These are phyloP conservation scores for Magnusiomyces ingens DNA, from an alignment of 1,139 yeast genomes.

Conservation along the genomic window DNA sequence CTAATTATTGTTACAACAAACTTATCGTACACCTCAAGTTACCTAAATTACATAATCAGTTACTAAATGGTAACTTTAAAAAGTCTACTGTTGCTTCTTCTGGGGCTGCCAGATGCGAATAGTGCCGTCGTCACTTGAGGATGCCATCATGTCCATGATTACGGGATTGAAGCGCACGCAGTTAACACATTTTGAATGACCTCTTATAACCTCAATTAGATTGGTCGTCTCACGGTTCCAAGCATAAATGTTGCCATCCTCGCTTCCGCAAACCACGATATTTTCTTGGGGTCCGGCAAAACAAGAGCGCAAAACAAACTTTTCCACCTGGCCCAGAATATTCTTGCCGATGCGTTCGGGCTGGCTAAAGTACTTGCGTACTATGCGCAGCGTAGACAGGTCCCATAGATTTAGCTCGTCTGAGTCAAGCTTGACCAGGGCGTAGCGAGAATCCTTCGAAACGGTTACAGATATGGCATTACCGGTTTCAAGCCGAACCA, in stretches of 20 bases:
- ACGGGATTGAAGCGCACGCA: slow-evolving; percentile 66
- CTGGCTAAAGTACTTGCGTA: slow-evolving; percentile 64
- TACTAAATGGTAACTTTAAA: too few species aligned
- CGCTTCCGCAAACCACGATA: slow-evolving; percentile 73
- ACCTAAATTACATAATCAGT: too few species aligned
- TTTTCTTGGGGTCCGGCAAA: slow-evolving; percentile 68
- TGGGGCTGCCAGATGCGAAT: slow-evolving; percentile 14
- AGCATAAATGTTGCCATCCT: slow-evolving; percentile 69
- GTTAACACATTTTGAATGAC: slow-evolving; percentile 61
- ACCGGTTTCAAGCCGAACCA: slow-evolving; percentile 36
- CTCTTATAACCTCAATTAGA: slow-evolving; percentile 53
- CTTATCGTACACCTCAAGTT: too few species aligned
- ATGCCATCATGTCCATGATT: slow-evolving; percentile 53
- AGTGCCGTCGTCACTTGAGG: slow-evolving; percentile 54
- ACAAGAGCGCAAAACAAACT: slow-evolving; percentile 67
- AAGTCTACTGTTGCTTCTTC: too few species aligned
- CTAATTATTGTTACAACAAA: too few species aligned
- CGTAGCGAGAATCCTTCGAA: slow-evolving; percentile 40
- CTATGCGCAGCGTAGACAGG: slow-evolving; percentile 42
- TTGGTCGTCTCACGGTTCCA: slow-evolving; percentile 78
- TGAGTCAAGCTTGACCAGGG: slow-evolving; percentile 62
- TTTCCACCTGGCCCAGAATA: slow-evolving; percentile 19
- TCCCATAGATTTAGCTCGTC: slow-evolving; percentile 82
- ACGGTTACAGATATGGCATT: slow-evolving; percentile 45
- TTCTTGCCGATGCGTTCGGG: slow-evolving; percentile 42